Evolutionary conservation across 2,329 filamentous ascomycete species (phyloP).

Genomic region (Aspergillus vadensis): DNA sequence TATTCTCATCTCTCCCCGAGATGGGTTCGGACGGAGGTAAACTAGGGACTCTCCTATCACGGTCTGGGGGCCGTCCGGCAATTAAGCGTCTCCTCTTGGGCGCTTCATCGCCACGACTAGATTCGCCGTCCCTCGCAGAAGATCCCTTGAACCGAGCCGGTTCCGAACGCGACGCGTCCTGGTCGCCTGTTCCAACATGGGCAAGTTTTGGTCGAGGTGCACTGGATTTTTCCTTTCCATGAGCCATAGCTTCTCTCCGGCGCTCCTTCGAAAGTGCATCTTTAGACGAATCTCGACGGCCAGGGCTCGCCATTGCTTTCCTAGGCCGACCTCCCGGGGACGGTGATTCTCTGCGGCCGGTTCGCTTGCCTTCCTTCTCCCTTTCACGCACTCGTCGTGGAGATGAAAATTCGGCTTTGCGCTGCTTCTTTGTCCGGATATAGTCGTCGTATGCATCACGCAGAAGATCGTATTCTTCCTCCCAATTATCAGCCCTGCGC

Average conservation of each 20-base stretch:
- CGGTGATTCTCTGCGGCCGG: constrained; percentile 38
- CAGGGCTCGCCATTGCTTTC: constrained; percentile 37
- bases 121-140: constrained; percentile 36
- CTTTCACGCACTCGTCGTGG: constrained; percentile 43
- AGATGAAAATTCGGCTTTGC: constrained; percentile 39
- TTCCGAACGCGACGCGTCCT: constrained; percentile 32
- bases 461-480: constrained; percentile 79
- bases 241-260: constrained; percentile 25
- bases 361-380: constrained; percentile 42
- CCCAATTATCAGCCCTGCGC: constrained; percentile 83
- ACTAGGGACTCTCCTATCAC: constrained; percentile 38
- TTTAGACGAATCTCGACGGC: constrained; percentile 30
- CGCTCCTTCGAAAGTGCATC: constrained; percentile 31
- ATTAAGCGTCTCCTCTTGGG: constrained; percentile 44
- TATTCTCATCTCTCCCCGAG: constrained; percentile 41
- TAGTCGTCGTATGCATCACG: constrained; percentile 61
- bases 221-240: constrained; percentile 30
- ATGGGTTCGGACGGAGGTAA: constrained; percentile 45
- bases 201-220: constrained; percentile 27
- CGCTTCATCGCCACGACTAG: constrained; percentile 37
- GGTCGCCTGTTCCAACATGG: constrained; percentile 35
- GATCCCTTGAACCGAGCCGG: constrained; percentile 32
- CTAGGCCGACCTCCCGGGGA: constrained; percentile 41
- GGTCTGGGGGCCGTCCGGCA: constrained; percentile 44
- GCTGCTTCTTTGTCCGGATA: constrained; percentile 32